Evolutionary conservation across 2,329 filamentous ascomycete species (phyloP).

Genomic region (Fonsecaea pedrosoi): DNA sequence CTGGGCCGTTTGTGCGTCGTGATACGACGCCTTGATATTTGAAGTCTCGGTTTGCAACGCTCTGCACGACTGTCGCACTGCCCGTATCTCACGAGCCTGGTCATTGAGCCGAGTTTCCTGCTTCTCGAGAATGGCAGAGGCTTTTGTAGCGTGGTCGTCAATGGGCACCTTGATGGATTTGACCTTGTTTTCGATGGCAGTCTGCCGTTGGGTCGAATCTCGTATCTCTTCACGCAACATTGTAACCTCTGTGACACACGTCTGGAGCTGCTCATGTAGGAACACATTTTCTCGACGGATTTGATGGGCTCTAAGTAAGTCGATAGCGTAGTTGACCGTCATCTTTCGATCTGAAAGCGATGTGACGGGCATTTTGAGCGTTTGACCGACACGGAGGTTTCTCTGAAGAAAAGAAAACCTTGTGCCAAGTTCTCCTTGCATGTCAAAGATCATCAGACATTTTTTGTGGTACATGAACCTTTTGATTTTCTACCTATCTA

Average conservation of each 20-base stretch:
- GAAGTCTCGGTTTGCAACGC: conserved; percentile 12
- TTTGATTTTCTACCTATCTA: conserved; percentile 37
- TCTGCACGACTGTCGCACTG: conserved; percentile 6
- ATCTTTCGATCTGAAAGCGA: conserved; percentile 22
- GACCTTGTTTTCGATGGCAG: background rate
- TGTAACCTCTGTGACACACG: conserved; percentile 23
- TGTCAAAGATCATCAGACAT: background rate
- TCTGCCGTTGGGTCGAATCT: conserved; percentile 3
- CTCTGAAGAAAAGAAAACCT: background rate
- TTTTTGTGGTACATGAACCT: background rate
- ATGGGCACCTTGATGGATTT: background rate
- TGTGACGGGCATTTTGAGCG: conserved; percentile 6
- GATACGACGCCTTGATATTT: background rate
- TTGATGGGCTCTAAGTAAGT: conserved; percentile 37
- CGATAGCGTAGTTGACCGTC: conserved; percentile 34
- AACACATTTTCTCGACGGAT: conserved; percentile 38
- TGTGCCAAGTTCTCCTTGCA: no score
- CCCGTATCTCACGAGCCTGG: conserved; percentile 10
- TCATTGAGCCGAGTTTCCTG: background rate
- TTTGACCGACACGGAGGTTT: background rate
- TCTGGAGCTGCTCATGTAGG: conserved; percentile 32
- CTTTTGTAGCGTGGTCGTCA: background rate
- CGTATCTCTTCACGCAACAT: conserved; percentile 25
- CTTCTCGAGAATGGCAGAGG: background rate
- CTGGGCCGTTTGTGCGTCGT: background rate